phyloP scores from a whole-genome alignment of 2,329 filamentous ascomycete genomes.

The Tolypocladium endophyticum region DNA sequence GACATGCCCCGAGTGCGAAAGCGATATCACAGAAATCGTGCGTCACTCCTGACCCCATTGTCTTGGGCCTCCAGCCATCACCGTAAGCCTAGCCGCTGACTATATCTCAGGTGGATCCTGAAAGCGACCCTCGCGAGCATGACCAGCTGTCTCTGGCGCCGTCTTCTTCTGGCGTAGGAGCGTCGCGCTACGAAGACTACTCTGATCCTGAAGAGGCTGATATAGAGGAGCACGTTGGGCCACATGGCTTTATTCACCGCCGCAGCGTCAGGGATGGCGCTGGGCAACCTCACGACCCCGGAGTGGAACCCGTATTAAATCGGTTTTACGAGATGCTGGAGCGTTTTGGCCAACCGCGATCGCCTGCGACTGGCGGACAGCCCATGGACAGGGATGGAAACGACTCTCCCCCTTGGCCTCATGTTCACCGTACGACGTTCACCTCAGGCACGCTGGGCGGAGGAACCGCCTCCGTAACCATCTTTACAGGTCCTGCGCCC shows the following conservation, averaged over 20 bases:
- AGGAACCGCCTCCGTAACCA: conserved; percentile 38
- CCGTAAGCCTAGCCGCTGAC: background rate
- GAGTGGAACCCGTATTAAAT: conserved; percentile 25
- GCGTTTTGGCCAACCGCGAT: conserved; percentile 16
- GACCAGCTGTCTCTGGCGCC: conserved; percentile 16
- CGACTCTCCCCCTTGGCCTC: conserved; percentile 7
- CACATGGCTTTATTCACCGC: conserved; percentile 29
- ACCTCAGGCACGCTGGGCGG: conserved; percentile 24
- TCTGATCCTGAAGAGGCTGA: conserved; percentile 51
- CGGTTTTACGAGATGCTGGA: conserved; percentile 35
- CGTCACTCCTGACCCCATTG: conserved; percentile 18
- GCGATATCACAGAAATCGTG: conserved; percentile 81
- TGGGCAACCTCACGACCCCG: conserved; percentile 18
- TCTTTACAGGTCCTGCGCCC: conserved; percentile 28
- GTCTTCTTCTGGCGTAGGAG: conserved; percentile 18
- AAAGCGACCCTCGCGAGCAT: conserved; percentile 51
- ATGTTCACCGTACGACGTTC: conserved; percentile 27
- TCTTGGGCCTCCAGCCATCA: background rate
- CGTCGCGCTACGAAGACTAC: conserved; percentile 24
- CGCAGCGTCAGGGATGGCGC: conserved; percentile 21
- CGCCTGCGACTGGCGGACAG: background rate
- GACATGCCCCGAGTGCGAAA: conserved; percentile 64
- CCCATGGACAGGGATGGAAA: background rate
- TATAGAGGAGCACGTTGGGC: conserved; percentile 41
- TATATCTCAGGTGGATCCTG: conserved; percentile 32